Evolutionary conservation across 2,329 filamentous ascomycete species (phyloP), one percentile per base, ranked within the genome.

Genomic region (Fusarium sororula): DNA sequence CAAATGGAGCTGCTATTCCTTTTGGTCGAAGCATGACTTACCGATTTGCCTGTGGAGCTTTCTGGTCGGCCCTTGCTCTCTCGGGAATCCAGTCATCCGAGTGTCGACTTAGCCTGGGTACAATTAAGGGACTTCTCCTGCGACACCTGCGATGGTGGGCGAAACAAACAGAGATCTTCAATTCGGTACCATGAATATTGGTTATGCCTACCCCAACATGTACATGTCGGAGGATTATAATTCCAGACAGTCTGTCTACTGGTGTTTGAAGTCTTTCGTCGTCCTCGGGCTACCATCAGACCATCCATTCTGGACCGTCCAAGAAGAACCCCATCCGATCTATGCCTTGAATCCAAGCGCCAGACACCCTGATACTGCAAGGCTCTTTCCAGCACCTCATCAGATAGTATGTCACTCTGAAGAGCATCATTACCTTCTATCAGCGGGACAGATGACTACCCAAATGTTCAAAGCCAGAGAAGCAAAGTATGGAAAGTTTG

Each of bases 211-310:
- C 54, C 79, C 80, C 69, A 89, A 89, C 71, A 59, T 59, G 44
- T 59, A 59, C 73, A 83, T 89, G 82, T 81, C 82, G 39, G 87
- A 90, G 73, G 85, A 87, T 68, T 89, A 90, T 78, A 89, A 89
- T 73, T 89, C 87, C 1, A 86, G 87, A 0, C 87, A 89, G 66
- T 89, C 87, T 0, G 81, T 83, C 0, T 89, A 89, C 74, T 89
- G 87, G 87, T 84, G 83, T 18, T 76, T 89, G 37, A 89, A 89
- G 66, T 83, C 84, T 0, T 82, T 89, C 6, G 78, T 87, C 3
- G 82, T 81, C 0, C 75, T 87, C 0, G 81, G 79, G 0, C 67
- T 89, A 0, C 68, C 79, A 0, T 63, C 75, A 7, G 67, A 75
- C 0, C 79, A 87, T 56, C 73, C 79, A 0, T 89, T 89, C 63